Percentiles rank a stretch among this genome's conserved stretches.
Evolutionary conservation across 352 stramenopile genomes (phyloP).

Genomic region (Phytophthora citricola): DNA sequence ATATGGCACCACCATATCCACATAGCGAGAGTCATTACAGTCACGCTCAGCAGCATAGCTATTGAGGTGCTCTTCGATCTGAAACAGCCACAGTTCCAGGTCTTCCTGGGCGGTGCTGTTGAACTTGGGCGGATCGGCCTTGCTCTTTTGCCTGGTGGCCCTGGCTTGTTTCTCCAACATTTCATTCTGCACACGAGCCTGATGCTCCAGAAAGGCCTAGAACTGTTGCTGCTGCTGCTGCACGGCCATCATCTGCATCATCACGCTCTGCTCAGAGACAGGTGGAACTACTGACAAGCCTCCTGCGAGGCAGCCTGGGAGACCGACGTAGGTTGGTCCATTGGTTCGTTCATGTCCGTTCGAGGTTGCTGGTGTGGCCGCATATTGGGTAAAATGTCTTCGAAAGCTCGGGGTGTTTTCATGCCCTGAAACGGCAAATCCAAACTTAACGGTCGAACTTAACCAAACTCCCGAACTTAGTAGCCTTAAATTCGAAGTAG

Average conservation of each 20-base stretch:
- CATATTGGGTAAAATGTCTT: too few species aligned
- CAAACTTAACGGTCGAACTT: too few species aligned
- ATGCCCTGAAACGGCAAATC: too few species aligned
- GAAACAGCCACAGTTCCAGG: conserved; percentile 21
- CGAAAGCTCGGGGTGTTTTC: too few species aligned
- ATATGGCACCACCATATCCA: conserved; percentile 12
- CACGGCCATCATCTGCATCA: conserved; percentile 18
- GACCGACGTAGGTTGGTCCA: too few species aligned
- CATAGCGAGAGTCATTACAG: conserved; percentile 5
- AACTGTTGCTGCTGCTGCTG: conserved; percentile 12
- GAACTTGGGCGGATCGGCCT: conserved; percentile 20
- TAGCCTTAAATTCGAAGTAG: too few species aligned
- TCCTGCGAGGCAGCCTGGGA: too few species aligned
- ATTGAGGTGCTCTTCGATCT: conserved; percentile 24
- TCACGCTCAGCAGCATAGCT: conserved; percentile 10
- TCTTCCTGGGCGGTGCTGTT: conserved; percentile 14
- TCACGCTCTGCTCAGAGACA: neutral
- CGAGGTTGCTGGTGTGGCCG: too few species aligned
- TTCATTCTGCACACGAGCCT: conserved; percentile 5
- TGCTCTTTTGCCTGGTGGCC: conserved; percentile 12
- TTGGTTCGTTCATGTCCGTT: too few species aligned
- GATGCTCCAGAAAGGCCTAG: conserved; percentile 12
- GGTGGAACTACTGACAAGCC: too few species aligned
- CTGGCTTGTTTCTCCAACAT: neutral
- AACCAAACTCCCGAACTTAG: too few species aligned